Evolutionary conservation across 2,329 filamentous ascomycete species (phyloP), one percentile per base, ranked within the genome.

Genomic region (Monascus ruber): DNA sequence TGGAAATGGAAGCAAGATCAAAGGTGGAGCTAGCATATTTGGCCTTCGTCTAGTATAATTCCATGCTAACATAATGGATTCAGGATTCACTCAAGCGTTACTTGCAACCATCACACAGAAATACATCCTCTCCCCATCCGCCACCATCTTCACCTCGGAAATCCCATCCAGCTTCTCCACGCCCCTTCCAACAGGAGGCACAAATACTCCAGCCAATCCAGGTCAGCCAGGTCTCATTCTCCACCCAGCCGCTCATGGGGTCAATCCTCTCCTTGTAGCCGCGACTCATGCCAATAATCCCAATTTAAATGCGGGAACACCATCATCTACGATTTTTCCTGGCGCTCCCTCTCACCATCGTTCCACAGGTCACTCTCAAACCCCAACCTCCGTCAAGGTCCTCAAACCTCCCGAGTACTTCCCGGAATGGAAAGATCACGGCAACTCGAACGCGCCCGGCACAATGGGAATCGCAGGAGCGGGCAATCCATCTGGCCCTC

Each of bases 141-240:
- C 86, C 37, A 95, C 88, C 33, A 96, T 96, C 54, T 96, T 96
- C 71, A 94, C 88, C 29, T 94, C 87, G 24, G 91, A 98, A 63
- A 79, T 96, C 31, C 91, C 91, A 5, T 95, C 87, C 6, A 89
- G 91, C 64, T 77, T 95, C 57, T 87, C 85, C 26, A 96, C 91
- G 0, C 91, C 91, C 1, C 75, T 83, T 7, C 88, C 86, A 17
- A 96, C 89, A 1, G 89, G 89, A 28, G 79, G 87, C 10, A 91
- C 94, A 62, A 96, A 89, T 1, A 93, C 91, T 1, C 85, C 85
- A 2, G 54, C 67, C 35, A 47, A 51, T 27, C 52, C 54, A 33
- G 61, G 60, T 55, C 70, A 53, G 59, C 65, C 52, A 49, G 68
- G 57, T 45, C 71, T 62, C 37, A 69, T 72, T 40, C 71, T 72